phyloP scores from a whole-genome alignment of 73 alveolate genomes.

The Blepharisma japonicum region DNA sequence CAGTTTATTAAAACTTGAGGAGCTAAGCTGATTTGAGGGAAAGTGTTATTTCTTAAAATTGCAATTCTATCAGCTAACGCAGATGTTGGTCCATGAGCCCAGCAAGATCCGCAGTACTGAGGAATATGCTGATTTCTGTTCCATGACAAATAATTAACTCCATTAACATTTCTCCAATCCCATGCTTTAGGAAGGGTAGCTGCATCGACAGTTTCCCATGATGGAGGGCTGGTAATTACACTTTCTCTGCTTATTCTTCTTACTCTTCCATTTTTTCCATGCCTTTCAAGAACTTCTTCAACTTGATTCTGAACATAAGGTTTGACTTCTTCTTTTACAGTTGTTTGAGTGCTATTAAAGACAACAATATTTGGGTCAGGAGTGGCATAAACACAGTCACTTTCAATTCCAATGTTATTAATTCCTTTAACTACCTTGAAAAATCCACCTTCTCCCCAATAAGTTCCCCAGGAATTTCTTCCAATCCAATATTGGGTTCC shows the following conservation, averaged over 20 bases:
- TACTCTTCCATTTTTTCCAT: neutral
- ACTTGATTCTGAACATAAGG: neutral
- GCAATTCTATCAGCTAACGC: conserved; percentile 83
- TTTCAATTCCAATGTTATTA: conserved; percentile 70
- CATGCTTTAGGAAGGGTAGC: conserved; percentile 49
- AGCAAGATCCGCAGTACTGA: conserved; percentile 74
- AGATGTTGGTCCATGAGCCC: conserved; percentile 83
- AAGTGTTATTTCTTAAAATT: conserved; percentile 53
- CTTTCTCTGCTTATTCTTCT: too few species aligned
- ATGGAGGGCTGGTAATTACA: conserved; percentile 39
- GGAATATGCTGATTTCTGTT: conserved; percentile 76
- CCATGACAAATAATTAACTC: conserved; percentile 71
- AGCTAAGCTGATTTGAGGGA: conserved; percentile 56
- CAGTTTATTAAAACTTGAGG: conserved; percentile 72
- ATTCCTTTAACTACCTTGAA: conserved; percentile 80
- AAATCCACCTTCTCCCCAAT: conserved; percentile 90
- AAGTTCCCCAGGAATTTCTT: conserved; percentile 91
- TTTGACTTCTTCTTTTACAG: conserved; percentile 39
- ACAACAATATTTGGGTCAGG: conserved; percentile 43
- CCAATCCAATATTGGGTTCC: conserved; percentile 86
- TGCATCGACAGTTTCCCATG: conserved; percentile 48
- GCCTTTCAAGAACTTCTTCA: neutral
- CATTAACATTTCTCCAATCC: conserved; percentile 72
- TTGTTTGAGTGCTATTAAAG: conserved; percentile 23
- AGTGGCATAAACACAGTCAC: conserved; percentile 73